phyloP scores from a whole-genome alignment of 2,329 filamentous ascomycete genomes.

The Diaporthe sp. region DNA sequence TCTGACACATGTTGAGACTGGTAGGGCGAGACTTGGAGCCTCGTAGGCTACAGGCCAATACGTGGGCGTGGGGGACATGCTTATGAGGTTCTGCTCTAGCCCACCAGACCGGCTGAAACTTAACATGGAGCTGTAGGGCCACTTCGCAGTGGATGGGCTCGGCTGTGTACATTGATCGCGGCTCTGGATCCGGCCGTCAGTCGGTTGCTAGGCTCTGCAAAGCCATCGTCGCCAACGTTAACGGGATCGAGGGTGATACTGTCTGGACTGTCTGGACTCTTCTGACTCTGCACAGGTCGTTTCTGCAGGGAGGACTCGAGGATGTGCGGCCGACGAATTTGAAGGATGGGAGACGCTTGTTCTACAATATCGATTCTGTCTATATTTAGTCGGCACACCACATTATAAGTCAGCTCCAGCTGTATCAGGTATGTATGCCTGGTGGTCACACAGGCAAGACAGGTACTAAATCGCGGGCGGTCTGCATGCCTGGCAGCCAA shows the following conservation, averaged over 20 bases:
- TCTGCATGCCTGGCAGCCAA: neutral
- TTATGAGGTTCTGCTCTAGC: slow-evolving; percentile 1
- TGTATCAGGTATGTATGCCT: neutral
- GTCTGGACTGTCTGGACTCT: neutral
- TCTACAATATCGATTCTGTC: neutral
- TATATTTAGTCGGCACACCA: slow-evolving; percentile 16
- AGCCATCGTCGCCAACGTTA: slow-evolving; percentile 11
- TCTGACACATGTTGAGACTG: slow-evolving; percentile 16
- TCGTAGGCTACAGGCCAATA: neutral
- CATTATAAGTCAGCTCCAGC: neutral
- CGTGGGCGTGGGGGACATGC: neutral
- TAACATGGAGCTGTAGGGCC: neutral
- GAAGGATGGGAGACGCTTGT: neutral
- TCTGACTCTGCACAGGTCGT: neutral
- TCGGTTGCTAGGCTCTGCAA: slow-evolving; percentile 11
- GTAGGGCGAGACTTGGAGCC: slow-evolving; percentile 16
- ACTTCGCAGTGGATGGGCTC: neutral
- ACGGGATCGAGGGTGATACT: neutral
- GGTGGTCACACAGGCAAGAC: neutral
- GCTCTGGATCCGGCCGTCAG: slow-evolving; percentile 6
- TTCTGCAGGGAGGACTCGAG: neutral
- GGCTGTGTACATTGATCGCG: slow-evolving; percentile 2
- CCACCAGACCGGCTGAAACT: slow-evolving; percentile 22
- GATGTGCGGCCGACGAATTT: neutral
- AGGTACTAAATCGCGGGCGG: slow-evolving; percentile 1